Conservation (phyloP, 1,284 basidiomycete species). For the Ceratobasidium sp. region DNA sequence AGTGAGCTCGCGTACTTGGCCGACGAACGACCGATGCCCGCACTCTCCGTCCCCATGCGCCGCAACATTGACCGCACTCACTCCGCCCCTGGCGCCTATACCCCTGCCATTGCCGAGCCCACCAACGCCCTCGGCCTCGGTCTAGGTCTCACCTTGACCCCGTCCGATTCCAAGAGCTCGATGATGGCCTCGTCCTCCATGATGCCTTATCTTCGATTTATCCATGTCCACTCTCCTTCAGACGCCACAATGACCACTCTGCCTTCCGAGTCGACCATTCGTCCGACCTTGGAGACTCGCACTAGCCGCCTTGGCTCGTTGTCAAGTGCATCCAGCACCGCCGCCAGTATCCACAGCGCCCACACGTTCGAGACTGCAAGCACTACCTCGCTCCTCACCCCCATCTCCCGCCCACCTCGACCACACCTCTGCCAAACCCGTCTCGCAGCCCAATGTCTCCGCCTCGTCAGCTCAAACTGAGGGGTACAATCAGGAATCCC, state of each 20-base stretch:
- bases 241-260: not conserved
- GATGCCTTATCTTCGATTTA: not conserved
- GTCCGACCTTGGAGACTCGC: not conserved
- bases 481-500: not conserved
- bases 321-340: conserved; percentile 18
- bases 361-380: conserved; percentile 13
- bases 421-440: not conserved
- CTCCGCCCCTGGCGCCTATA: not conserved
- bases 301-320: conserved; percentile 13
- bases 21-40: not conserved
- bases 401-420: conserved; percentile 8
- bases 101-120: not conserved
- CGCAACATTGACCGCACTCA: conserved; percentile 17
- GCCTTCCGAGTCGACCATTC: conserved; percentile 18
- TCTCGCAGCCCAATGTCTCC: conserved; percentile 4
- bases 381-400: conserved; percentile 21
- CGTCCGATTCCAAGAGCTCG: conserved; percentile 14
- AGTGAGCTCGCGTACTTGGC: conserved; percentile 12
- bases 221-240: conserved; percentile 17
- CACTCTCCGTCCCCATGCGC: conserved; percentile 27
- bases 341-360: not conserved
- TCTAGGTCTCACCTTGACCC: not conserved
- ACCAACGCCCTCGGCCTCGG: conserved; percentile 3
- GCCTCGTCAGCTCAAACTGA: conserved; percentile 2
- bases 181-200: conserved; percentile 11